A percentile compares a stretch with the other conserved stretches of the same genome.
Conservation (phyloP, 1,139 yeast genomes). For the Fermentozyma sake region DNA sequence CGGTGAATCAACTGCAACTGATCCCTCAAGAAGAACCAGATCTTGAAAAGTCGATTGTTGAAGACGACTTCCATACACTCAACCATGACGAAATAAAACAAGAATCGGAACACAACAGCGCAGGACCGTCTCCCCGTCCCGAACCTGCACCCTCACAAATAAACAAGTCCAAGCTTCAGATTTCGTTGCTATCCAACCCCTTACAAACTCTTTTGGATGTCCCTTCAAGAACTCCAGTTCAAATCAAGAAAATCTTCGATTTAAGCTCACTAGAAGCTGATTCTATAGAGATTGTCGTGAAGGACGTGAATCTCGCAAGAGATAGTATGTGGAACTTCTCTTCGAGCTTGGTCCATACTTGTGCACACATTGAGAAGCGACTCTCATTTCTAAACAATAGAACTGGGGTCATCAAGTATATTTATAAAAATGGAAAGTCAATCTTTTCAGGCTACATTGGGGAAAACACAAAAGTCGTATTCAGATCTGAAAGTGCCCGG, state of each 20-base stretch:
- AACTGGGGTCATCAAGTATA: slow-evolving; percentile 57
- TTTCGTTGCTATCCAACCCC: slow-evolving; percentile 62
- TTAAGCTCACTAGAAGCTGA: slow-evolving; percentile 60
- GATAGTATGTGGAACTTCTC: slow-evolving; percentile 94
- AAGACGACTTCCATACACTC: slow-evolving; percentile 1
- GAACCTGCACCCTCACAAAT: slow-evolving; percentile 1
- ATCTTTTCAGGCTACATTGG: slow-evolving; percentile 65
- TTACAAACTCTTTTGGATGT: slow-evolving; percentile 60
- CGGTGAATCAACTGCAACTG: too few relatives aligned
- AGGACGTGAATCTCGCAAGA: slow-evolving; percentile 76
- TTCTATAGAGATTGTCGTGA: slow-evolving; percentile 73
- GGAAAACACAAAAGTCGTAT: slow-evolving; percentile 71
- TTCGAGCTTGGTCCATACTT: slow-evolving; percentile 52
- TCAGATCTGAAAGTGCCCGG: slow-evolving; percentile 86
- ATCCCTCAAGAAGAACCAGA: too few relatives aligned
- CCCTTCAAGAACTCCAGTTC: slow-evolving; percentile 62
- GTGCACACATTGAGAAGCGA: slow-evolving; percentile 66
- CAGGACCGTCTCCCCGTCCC: slow-evolving; percentile 1
- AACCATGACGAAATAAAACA: not conserved
- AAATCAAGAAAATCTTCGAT: slow-evolving; percentile 39
- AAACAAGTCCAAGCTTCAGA: slow-evolving; percentile 21
- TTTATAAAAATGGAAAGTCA: slow-evolving; percentile 68
- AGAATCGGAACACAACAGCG: slow-evolving; percentile 1
- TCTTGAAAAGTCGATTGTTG: too few relatives aligned
- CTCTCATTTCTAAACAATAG: slow-evolving; percentile 57